Base-by-base conservation (phyloP, 2,329 filamentous ascomycete species). In the Fusarium chlamydosporum region DNA sequence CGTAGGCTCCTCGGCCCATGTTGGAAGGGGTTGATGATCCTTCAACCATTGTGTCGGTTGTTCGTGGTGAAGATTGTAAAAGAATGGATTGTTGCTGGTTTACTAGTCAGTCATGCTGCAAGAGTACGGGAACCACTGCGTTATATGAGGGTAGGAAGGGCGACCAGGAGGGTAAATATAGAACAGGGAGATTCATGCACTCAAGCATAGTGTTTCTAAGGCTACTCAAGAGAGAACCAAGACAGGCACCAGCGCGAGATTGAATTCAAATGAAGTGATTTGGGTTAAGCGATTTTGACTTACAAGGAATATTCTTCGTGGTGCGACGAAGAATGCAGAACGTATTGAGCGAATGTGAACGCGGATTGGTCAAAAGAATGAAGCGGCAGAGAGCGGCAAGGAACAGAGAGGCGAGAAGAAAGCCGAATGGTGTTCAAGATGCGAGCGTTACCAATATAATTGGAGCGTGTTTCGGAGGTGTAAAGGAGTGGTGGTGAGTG, bases 1-100 rank as follows among this genome's bases (percentile, higher is more conserved):
- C 84, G 72, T 86, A 86, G 68, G 82, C 83, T 61, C 84, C 83
- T 60, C 84, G 80, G 65, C 82, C 84, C 82, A 84, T 84, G 75
- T 85, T 83, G 77, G 70, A 75, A 50, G 75, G 74, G 64, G 70
- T 75, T 62, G 76, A 75, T 52, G 76, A 75, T 60, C 72, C 67
- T 66, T 77, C 72, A 66, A 79, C 67, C 81, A 83, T 83, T 66
- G 67, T 80, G 73, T 66, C 31, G 65, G 62, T 62, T 59, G 65
- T 80, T 74, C 54, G 63, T 56, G 31, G 55, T 26, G 18, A 46
- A 50, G 52, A 50, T 27, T 53, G 62, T 40, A 31, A 57, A 61
- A 42, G 50, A 51, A 51, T 60, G 59, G 27, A 45, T 50, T 43
- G 50, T 27, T 68, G 47, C 59, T 67, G 31, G 31, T 33, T 40